phyloP scores from a whole-genome alignment of 768 basidiomycete species.

The Boletus coccyginus region DNA sequence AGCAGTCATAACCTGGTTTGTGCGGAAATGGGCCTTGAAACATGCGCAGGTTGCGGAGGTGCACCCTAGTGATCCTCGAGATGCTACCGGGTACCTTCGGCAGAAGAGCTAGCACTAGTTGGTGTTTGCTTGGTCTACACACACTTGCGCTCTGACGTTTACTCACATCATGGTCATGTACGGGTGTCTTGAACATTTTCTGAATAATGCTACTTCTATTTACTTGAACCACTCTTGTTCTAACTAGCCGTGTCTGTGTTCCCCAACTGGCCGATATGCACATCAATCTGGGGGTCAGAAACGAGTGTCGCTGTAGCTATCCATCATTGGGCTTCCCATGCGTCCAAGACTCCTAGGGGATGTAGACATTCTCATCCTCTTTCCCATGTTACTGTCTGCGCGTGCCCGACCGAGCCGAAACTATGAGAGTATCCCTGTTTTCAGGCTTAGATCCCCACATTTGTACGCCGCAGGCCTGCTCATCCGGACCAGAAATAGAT shows the following conservation, averaged over 20 bases:
- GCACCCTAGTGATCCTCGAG: conserved; percentile 23
- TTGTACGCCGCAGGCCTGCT: too few relatives aligned
- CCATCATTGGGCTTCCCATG: too few relatives aligned
- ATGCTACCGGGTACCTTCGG: conserved; percentile 17
- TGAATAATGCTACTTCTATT: not conserved
- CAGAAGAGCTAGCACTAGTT: not conserved
- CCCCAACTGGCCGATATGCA: not conserved
- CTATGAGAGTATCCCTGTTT: too few relatives aligned
- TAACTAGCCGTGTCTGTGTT: not conserved
- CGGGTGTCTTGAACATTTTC: not conserved
- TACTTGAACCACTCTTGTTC: not conserved
- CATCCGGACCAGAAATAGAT: too few relatives aligned
- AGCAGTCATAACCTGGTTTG: conserved; percentile 41
- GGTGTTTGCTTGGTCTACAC: not conserved
- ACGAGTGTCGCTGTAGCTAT: not conserved
- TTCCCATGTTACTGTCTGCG: too few relatives aligned
- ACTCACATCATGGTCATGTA: not conserved
- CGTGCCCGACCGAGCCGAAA: too few relatives aligned
- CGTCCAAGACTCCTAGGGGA: too few relatives aligned
- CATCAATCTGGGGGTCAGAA: not conserved
- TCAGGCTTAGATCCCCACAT: too few relatives aligned
- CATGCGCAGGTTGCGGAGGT: conserved; percentile 22
- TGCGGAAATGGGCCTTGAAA: conserved; percentile 47
- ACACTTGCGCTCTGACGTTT: not conserved
- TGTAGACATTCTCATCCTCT: too few relatives aligned